A percentile compares a stretch with the other conserved stretches of the same genome.
These are phyloP conservation scores for Mallotus nudiflorus DNA, from an alignment of 345 rosid species.

Conservation along the genomic window DNA sequence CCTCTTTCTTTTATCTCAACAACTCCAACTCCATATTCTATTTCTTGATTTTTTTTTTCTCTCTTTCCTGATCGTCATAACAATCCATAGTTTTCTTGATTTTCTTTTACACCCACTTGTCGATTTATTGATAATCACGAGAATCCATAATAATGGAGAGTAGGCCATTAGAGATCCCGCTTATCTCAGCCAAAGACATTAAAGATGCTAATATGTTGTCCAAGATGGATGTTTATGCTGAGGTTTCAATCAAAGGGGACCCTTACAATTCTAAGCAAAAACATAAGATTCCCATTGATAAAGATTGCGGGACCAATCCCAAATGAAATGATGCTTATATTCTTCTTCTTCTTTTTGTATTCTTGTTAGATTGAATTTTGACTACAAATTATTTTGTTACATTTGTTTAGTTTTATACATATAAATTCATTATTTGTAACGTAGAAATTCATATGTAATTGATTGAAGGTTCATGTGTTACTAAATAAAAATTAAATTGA, in stretches of 20 bases:
- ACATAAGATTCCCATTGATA: conserved; percentile 49
- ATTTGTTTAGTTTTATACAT: no score
- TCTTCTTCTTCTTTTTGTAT: no score
- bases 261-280: conserved; percentile 36
- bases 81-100: background rate
- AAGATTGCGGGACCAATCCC: conserved; percentile 52
- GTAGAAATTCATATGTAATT: no score
- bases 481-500: no score
- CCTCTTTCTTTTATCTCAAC: no score
- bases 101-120: no score
- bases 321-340: conserved; percentile 52
- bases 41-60: no score
- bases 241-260: conserved; percentile 49
- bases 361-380: no score
- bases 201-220: conserved; percentile 52
- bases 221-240: conserved; percentile 63
- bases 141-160: conserved; percentile 54
- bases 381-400: no score
- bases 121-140: background rate
- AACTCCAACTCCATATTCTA: no score
- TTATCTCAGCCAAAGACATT: conserved; percentile 52
- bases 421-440: no score
- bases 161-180: conserved; percentile 51
- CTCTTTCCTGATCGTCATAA: background rate
- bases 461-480: no score